Evolutionary conservation across 441 rosid species (phyloP).

Genomic region (Adansonia gregorii): DNA sequence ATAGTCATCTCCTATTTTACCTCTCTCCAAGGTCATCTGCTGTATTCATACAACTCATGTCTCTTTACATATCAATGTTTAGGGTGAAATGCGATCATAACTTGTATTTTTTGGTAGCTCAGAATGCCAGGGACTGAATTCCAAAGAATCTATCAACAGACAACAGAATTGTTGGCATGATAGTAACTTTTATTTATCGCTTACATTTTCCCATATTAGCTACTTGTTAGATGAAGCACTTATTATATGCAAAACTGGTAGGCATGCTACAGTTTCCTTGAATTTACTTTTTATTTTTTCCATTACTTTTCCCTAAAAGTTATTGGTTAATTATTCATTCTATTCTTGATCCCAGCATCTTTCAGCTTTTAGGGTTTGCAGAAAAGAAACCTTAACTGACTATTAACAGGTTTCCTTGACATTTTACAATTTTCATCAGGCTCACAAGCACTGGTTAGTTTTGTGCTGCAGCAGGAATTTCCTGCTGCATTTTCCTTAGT

Average conservation of each 20-base stretch:
- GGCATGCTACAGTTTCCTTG: not conserved
- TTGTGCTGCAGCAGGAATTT: conserved; percentile 79
- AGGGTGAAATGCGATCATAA: too few species aligned
- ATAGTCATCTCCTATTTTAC: not conserved
- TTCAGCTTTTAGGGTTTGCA: conserved; percentile 15
- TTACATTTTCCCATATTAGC: not conserved
- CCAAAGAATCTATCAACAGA: too few species aligned
- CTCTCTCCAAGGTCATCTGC: not conserved
- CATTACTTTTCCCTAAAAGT: not conserved
- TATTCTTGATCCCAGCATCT: conserved; percentile 11
- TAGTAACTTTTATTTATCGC: not conserved
- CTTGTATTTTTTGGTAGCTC: too few species aligned
- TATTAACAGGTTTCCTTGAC: not conserved
- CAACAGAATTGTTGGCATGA: not conserved
- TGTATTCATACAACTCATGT: not conserved
- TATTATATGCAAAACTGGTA: not conserved
- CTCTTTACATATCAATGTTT: not conserved
- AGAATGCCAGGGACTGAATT: too few species aligned
- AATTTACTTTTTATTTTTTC: not conserved
- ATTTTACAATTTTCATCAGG: conserved; percentile 47
- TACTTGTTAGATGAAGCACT: not conserved
- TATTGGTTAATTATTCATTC: not conserved
- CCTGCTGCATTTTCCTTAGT: conserved; percentile 73
- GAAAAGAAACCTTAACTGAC: conserved; percentile 6
- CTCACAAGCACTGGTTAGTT: conserved; percentile 88